Base-by-base conservation (phyloP, 148 eudicot genomes). In the Dysphania ambrosioides region DNA sequence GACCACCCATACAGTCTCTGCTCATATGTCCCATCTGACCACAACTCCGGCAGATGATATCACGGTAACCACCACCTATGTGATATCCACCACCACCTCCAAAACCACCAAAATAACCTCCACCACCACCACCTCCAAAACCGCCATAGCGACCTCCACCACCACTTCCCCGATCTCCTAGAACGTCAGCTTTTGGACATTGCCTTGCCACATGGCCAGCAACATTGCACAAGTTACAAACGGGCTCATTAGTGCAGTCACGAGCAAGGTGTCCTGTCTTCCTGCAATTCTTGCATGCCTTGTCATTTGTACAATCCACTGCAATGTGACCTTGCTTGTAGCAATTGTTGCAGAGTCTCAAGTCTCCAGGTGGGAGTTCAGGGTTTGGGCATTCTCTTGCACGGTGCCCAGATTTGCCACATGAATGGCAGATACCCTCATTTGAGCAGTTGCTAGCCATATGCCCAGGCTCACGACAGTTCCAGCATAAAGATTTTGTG, bases 391-490 rank as follows among this genome's bases (percentile, higher is more conserved):
- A 93, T 70, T 91, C 98, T 73, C 91, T 81, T 64, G 98, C 96
- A 68, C 86, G 90, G 83, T 94, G 98, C 21, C 98, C 98, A 36
- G 91, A 83, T 82, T 94, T 94, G n/a, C 98, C 98, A 82, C 98
- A 94, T 34, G 91, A 85, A 77, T 94, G 98, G 83, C 98, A 93
- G 84, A 93, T 91, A 69, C 97, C 97, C 73, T 93, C 98, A 58
- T 93, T 93, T 40, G 91, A 91, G 70, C 98, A 93, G 77, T 76
- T 84, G 58, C 83, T 89, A 32, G 97, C 97, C 93, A 88, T 89
- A 81, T 93, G 97, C 24, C 96, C 97, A 32, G 98, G 93, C 71
- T 91, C 93, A 66, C 97, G 83, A 75, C 97, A 94, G 79, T 94
- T 94, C 97, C 96, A 94, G 76, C 98, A 94, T n/a, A 91, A 81